Base-by-base conservation (phyloP, 306 rosid species). In the Senna tora region DNA sequence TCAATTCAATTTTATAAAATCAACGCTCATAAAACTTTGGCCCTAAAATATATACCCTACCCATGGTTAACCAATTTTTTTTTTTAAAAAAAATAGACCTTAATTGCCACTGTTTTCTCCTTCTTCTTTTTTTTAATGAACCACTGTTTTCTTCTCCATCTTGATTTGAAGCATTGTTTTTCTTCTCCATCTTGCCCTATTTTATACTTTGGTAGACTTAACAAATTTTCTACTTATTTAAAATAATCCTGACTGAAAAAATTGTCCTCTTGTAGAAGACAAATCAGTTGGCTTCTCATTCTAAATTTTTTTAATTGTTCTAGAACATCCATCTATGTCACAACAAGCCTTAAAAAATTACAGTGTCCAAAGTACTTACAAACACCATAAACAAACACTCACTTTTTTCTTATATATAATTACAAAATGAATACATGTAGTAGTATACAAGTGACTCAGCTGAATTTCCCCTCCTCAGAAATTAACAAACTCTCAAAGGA, bases 371-470 rank as follows among this genome's bases (percentile, higher is more conserved):
- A 54, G 32, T 52, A 52, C 58, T 20, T 21, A 30, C 32, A 52
- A 60, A 38, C 5, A 36, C 10, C 28, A 9, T 9, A 61, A 38
- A 61, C 67, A 61, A 17, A 36, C 67, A 61, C 67, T 60, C 46
- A 61, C 67, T 61, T 61, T 9, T n/a, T 61, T 61, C 4, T n/a
- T 16, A 19, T 61, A 19, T 61, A 59, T 61, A 61, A 38, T 61
- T 61, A 61, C 67, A 61, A 61, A 61, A 61, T 61, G 49, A 36
- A 61, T 61, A 36, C 49, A 61, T 61, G 49, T 61, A 61, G 49
- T 61, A 61, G 49, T 61, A 10, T 61, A 60, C 67, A 61, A 17
- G 67, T 61, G 47, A 61, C 67, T 36, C 49, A 38, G 49, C 49
- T 61, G 9, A 36, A 61, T 36, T 36, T 59, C 11, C 49, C 46